Evolutionary conservation across 257 asterid genomes (phyloP).

Genomic region (Hygrophila difformis): DNA sequence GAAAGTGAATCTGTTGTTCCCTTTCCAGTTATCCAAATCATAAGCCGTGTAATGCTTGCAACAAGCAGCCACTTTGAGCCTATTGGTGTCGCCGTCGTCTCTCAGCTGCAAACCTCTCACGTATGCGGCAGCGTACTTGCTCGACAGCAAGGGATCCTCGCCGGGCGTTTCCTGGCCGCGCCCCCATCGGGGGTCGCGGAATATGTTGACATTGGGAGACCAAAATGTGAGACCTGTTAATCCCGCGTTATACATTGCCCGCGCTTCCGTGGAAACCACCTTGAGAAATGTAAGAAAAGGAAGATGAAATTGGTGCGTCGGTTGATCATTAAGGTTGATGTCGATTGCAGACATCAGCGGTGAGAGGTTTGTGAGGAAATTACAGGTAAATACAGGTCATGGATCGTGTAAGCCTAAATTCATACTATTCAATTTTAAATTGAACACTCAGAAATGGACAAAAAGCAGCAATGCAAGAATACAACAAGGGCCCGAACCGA

Average conservation of each 20-base stretch:
- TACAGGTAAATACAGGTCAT: too few relatives aligned
- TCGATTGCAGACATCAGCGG: slow-evolving; percentile 38
- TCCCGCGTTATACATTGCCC: slow-evolving; percentile 96
- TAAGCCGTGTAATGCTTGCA: slow-evolving; percentile 79
- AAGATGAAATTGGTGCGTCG: too few relatives aligned
- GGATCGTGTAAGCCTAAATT: too few relatives aligned
- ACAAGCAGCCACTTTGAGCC: slow-evolving; percentile 58
- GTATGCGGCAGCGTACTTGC: slow-evolving; percentile 45
- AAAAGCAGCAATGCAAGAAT: too few relatives aligned
- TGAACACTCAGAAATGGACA: too few relatives aligned
- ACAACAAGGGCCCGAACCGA: slow-evolving; percentile 32
- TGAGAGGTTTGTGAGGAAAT: too few relatives aligned
- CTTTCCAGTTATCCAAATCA: slow-evolving; percentile 75
- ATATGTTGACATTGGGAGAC: slow-evolving; percentile 90
- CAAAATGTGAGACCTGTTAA: slow-evolving; percentile 81
- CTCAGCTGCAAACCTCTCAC: slow-evolving; percentile 52
- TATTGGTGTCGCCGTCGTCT: slow-evolving; percentile 61
- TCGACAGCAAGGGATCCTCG: slow-evolving; percentile 70
- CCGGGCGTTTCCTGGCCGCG: slow-evolving; percentile 98
- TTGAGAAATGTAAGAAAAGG: too few relatives aligned
- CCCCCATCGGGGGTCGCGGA: slow-evolving; percentile 99
- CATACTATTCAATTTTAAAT: too few relatives aligned
- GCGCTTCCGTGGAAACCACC: slow-evolving; percentile 96
- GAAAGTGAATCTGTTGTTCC: slow-evolving; percentile 43
- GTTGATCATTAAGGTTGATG: not conserved